Percentiles rank a stretch among this genome's conserved stretches.
Evolutionary conservation across 2,329 filamentous ascomycete species (phyloP).

Genomic region (Beauveria medogensis): DNA sequence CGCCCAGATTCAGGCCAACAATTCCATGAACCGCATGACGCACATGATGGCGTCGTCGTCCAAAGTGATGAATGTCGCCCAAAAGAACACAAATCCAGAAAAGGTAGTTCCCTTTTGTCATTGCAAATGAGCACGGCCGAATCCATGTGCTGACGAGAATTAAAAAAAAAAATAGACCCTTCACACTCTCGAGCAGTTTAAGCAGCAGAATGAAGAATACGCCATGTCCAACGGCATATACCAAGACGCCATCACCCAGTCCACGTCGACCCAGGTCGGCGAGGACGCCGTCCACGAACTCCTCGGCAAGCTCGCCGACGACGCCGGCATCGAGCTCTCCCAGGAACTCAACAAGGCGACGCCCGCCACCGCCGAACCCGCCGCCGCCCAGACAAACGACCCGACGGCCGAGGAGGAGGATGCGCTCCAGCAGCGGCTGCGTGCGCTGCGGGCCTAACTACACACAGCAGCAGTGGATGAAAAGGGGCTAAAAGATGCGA

Average conservation of each 20-base stretch:
- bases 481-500: neutral
- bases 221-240: conserved; percentile 66
- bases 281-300: conserved; percentile 81
- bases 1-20: conserved; percentile 57
- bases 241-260: conserved; percentile 74
- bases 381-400: conserved; percentile 50
- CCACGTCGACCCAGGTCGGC: conserved; percentile 64
- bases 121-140: too few species aligned
- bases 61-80: conserved; percentile 49
- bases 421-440: conserved; percentile 54
- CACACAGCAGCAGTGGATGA: too few species aligned
- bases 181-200: conserved; percentile 52
- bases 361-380: conserved; percentile 49
- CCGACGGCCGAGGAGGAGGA: conserved; percentile 74
- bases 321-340: conserved; percentile 75
- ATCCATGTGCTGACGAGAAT: neutral
- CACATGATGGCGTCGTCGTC: conserved; percentile 55
- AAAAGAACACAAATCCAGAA: conserved; percentile 52
- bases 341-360: conserved; percentile 59
- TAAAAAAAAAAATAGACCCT: conserved; percentile 35
- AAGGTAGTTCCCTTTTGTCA: conserved; percentile 27
- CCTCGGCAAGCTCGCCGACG: conserved; percentile 78
- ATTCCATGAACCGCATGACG: conserved; percentile 58
- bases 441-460: conserved; percentile 43
- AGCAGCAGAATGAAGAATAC: conserved; percentile 55